These are phyloP conservation scores for Gnetum montanum DNA, from an alignment of 75 land plant genomes.

Conservation along the genomic window DNA sequence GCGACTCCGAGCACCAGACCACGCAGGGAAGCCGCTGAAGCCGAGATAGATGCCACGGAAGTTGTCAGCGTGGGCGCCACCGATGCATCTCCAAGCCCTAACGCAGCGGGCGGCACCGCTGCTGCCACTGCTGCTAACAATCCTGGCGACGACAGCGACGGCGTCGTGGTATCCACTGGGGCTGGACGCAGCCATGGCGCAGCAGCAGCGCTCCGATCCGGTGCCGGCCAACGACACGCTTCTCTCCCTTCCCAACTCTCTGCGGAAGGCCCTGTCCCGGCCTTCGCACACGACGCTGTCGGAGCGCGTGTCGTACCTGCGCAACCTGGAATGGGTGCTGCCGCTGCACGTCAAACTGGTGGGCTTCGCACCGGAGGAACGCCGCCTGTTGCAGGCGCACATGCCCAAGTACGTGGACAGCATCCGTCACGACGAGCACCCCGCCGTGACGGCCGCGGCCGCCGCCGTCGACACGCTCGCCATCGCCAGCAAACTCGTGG, in stretches of 20 bases:
- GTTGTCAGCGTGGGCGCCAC: too few species aligned
- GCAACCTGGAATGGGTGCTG: conserved; percentile 33
- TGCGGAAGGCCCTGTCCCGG: conserved; percentile 25
- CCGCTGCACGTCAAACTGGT: conserved; percentile 41
- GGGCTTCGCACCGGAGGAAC: conserved; percentile 41
- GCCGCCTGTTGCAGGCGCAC: conserved; percentile 22
- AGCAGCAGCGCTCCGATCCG: conserved; percentile 47
- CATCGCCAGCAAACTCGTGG: conserved; percentile 27
- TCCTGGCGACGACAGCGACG: conserved; percentile 1
- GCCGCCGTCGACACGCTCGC: conserved; percentile 37
- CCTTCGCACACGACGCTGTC: conserved; percentile 11
- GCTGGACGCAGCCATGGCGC: conserved; percentile 62
- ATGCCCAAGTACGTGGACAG: conserved; percentile 36
- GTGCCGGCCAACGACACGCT: conserved; percentile 58
- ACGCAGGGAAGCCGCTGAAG: too few species aligned
- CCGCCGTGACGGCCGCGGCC: conserved; percentile 39
- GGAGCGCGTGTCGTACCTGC: conserved; percentile 22
- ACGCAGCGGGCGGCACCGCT: background rate
- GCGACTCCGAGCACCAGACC: too few species aligned
- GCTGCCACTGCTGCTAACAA: background rate
- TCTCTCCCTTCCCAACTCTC: conserved; percentile 36
- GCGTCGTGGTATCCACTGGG: conserved; percentile 36
- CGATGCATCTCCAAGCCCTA: background rate
- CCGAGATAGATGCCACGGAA: too few species aligned
- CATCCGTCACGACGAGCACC: conserved; percentile 32